These are phyloP conservation scores for Dactylellina cionopaga DNA, from an alignment of 2,329 filamentous ascomycete genomes.

Conservation along the genomic window DNA sequence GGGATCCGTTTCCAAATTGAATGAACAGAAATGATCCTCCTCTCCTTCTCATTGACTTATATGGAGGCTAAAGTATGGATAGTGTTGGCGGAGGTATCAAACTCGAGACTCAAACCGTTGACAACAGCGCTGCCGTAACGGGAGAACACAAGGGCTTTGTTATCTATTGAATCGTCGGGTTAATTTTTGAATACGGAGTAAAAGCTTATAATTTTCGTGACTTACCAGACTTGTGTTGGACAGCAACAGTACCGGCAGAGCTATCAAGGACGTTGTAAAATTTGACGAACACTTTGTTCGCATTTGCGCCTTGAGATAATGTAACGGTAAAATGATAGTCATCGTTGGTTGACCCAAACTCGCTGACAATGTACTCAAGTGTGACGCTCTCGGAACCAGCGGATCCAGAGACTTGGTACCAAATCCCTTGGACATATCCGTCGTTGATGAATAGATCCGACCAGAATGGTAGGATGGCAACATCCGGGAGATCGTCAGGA, in stretches of 20 bases:
- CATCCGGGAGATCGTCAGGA: constrained; percentile 24
- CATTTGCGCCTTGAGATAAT: background rate
- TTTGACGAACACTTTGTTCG: constrained; percentile 26
- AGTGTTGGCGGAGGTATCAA: constrained; percentile 28
- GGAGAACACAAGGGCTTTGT: constrained; percentile 16
- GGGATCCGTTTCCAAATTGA: background rate
- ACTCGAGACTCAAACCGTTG: constrained; percentile 2
- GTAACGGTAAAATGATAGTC: constrained; percentile 37
- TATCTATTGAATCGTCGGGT: background rate
- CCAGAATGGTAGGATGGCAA: constrained; percentile 49
- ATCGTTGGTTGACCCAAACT: constrained; percentile 4
- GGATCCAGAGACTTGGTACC: constrained; percentile 15
- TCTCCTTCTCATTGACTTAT: background rate
- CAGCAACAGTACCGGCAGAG: constrained; percentile 17
- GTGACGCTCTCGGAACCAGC: constrained; percentile 6
- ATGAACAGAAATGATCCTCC: background rate
- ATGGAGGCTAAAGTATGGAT: background rate
- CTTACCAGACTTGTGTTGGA: constrained; percentile 44
- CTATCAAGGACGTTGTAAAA: constrained; percentile 26
- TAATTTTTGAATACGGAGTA: background rate
- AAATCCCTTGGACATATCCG: constrained; percentile 31
- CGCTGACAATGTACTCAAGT: constrained; percentile 30
- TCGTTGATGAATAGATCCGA: constrained; percentile 22
- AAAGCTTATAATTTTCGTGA: background rate
- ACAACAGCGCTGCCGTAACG: constrained; percentile 3